Conservation (phyloP, 345 rosid genomes). For the Eucalyptus regnans region DNA sequence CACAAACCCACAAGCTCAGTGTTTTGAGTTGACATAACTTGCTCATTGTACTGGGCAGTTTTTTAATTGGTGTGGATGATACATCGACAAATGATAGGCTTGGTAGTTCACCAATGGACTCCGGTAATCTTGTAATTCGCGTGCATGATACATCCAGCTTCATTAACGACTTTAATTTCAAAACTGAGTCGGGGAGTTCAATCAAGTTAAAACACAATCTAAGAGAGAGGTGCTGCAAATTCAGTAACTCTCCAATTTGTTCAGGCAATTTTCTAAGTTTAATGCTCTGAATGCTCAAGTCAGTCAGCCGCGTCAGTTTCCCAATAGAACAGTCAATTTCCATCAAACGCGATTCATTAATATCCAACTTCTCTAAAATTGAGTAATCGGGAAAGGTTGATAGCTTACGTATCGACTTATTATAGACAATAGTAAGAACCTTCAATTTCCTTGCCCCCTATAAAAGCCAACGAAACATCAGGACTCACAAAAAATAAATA, state of each 20-base stretch:
- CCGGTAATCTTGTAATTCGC: background rate
- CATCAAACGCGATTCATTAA: too few species aligned
- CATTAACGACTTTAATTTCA: rapidly evolving
- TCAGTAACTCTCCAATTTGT: background rate
- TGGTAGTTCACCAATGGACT: background rate
- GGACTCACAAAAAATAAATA: too few species aligned
- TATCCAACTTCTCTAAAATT: rapidly evolving
- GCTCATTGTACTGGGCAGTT: background rate
- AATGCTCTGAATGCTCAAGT: rapidly evolving
- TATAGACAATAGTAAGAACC: rapidly evolving
- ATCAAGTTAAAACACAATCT: rapidly evolving
- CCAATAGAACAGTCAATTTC: background rate
- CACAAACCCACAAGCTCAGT: rapidly evolving
- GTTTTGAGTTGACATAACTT: background rate
- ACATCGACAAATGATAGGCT: rapidly evolving
- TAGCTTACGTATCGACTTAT: rapidly evolving
- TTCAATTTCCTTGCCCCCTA: too few species aligned
- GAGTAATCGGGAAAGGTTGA: rapidly evolving
- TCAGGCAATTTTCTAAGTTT: background rate
- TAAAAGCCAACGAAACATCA: too few species aligned
- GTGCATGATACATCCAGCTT: rapidly evolving
- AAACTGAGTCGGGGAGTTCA: background rate
- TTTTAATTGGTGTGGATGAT: background rate
- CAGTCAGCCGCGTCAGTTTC: rapidly evolving
- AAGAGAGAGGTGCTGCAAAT: background rate